Base-by-base conservation (phyloP, 148 eudicot species). In the Suaeda aralocaspica region DNA sequence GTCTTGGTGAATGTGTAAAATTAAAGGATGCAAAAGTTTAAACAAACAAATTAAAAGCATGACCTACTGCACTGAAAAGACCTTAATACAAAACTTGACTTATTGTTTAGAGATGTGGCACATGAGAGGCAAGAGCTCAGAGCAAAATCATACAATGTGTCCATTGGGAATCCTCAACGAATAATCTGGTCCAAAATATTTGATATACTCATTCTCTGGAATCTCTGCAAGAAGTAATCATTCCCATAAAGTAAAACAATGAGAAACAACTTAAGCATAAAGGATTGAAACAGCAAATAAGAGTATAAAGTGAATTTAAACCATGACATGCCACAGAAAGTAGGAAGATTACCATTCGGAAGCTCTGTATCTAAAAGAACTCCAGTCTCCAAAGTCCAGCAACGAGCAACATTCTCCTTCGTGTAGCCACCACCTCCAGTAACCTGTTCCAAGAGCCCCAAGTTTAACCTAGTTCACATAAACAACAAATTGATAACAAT, bases 351-450 rank as follows among this genome's bases (percentile, higher is more conserved):
- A 94, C 99, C 91, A 77, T 84, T 84, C 25, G 99, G 97, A 49
- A 94, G 89, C 65, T 94, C 97, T 28, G 90, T 82, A 60, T 88
- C 99, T 41, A 94, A 68, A 70, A 94, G 93, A 78, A 85, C 84
- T 72, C 96, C 97, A 29, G 99, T 94, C 83, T 94, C 99, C 44
- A 94, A 84, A 73, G 99, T 82, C 99, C 99, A 94, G 77, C 99
- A 94, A 68, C 99, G 84, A 74, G 99, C 99, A 49, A 94, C 99
- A 83, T 94, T 94, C 79, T 94, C 99, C 73, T 94, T 94, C 24
- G 99, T 94, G 81, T 94, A 94, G 68, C 99, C 99, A 21, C 99
- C 97, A 59, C 97, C 97, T 73, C 97, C 96, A 69, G 99, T 94
- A 69, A 94, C 99, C 99, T 94, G 72, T 62, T 57, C 64, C 61